Percentiles rank a stretch among this genome's conserved stretches.
Conservation (phyloP, 2,329 filamentous ascomycete genomes). For the Emergomyces africanus region DNA sequence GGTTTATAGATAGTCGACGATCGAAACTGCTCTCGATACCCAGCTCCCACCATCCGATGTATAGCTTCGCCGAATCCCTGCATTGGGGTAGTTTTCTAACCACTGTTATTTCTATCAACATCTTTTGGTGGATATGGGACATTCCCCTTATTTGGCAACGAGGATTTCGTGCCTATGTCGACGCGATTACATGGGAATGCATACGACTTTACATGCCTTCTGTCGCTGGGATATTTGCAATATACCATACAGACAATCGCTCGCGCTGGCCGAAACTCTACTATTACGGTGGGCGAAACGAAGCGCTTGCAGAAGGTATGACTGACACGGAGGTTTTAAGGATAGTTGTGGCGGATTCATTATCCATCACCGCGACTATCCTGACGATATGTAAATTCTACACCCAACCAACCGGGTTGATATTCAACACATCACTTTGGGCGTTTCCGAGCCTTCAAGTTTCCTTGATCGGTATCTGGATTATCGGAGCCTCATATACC, state of each 20-base stretch:
- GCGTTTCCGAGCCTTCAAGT: not conserved
- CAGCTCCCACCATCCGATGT: not conserved
- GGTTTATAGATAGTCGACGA: not conserved
- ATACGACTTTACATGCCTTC: slow-evolving; percentile 1
- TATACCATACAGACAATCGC: not conserved
- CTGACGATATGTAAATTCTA: not conserved
- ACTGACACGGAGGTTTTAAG: not conserved
- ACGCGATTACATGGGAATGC: slow-evolving; percentile 4
- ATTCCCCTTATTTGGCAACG: not conserved
- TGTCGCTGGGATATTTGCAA: not conserved
- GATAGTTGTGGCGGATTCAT: not conserved
- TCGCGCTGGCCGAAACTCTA: slow-evolving; percentile 1
- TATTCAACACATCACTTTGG: not conserved
- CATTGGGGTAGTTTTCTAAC: not conserved
- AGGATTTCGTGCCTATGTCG: slow-evolving; percentile 1
- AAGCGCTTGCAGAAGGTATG: not conserved
- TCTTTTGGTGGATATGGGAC: slow-evolving; percentile 1
- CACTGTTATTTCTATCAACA: not conserved
- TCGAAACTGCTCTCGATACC: not conserved
- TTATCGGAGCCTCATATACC: not conserved
- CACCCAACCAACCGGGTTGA: not conserved
- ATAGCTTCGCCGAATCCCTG: not conserved
- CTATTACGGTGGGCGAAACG: slow-evolving; percentile 1
- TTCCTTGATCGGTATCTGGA: slow-evolving; percentile 1
- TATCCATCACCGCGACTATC: not conserved